These are phyloP conservation scores for Penicillium verhagenii DNA, from an alignment of 495 filamentous ascomycete species.

Conservation along the genomic window DNA sequence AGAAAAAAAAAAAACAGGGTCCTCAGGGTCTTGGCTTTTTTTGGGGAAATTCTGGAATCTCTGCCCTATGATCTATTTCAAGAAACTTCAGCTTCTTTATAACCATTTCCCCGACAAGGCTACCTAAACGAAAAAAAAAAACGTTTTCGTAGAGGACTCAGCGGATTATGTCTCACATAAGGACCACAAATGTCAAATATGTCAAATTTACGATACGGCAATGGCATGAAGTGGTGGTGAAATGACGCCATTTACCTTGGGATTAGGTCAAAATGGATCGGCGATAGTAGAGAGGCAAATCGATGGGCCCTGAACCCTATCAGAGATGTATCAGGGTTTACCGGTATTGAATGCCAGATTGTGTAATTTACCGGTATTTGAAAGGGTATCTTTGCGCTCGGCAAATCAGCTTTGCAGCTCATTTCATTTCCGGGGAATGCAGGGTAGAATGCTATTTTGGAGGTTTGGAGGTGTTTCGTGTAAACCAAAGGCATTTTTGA, in stretches of 20 bases:
- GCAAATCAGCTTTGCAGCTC: too few relatives aligned
- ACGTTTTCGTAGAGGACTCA: neutral
- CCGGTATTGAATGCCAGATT: neutral
- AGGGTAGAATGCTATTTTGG: neutral
- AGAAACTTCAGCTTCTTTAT: neutral
- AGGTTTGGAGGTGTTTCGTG: neutral
- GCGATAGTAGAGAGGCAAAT: neutral
- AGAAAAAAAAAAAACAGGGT: neutral
- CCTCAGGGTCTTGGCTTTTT: neutral
- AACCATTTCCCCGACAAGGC: neutral
- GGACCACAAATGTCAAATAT: neutral
- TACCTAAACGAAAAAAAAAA: neutral
- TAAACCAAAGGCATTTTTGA: neutral
- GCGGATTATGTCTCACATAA: neutral
- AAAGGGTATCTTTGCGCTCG: too few relatives aligned
- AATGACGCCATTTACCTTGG: conserved; percentile 11
- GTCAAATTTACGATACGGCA: neutral
- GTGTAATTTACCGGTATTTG: too few relatives aligned
- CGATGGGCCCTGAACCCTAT: neutral
- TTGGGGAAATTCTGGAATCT: too few relatives aligned
- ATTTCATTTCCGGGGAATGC: neutral
- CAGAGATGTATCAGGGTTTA: neutral
- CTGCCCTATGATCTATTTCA: neutral
- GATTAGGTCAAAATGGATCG: neutral
- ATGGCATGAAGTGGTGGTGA: conserved; percentile 4